phyloP scores from a whole-genome alignment of 2,329 filamentous ascomycete genomes.

The Mycosphaerelloides madeirae region DNA sequence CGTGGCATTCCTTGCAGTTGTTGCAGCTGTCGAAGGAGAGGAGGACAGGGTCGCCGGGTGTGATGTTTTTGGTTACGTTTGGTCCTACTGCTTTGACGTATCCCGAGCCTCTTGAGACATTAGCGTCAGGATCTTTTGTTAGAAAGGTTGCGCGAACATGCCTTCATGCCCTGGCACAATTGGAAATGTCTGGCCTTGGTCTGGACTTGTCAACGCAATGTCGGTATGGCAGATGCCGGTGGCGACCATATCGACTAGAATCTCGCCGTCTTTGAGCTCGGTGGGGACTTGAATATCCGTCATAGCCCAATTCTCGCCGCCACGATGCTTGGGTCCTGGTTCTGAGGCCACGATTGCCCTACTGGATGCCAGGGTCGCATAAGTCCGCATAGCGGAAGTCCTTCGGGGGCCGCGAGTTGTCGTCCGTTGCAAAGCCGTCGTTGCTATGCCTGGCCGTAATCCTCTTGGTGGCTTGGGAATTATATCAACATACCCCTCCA shows the following conservation, averaged over 20 bases:
- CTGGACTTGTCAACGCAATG: constrained; percentile 15
- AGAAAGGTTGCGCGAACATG: constrained; percentile 2
- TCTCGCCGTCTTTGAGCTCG: constrained; percentile 18
- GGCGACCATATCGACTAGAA: constrained; percentile 26
- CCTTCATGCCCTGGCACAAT: constrained; percentile 24
- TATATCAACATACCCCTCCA: no score
- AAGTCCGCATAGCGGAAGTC: constrained; percentile 1
- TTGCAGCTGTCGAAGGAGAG: constrained; percentile 22
- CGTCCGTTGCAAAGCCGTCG: no score
- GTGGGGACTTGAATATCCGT: constrained; percentile 17
- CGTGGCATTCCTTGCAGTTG: constrained; percentile 17
- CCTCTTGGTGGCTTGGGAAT: no score
- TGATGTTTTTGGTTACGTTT: constrained; percentile 26
- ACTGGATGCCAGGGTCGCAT: constrained; percentile 11
- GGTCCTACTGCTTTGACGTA: constrained; percentile 42
- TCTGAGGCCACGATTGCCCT: constrained; percentile 18
- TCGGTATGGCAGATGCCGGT: constrained; percentile 28
- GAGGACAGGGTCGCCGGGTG: constrained; percentile 22
- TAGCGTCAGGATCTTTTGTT: background rate
- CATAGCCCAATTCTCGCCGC: constrained; percentile 17
- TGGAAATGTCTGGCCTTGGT: constrained; percentile 20
- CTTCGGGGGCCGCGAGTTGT: no score
- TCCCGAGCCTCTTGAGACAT: constrained; percentile 32
- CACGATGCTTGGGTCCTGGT: constrained; percentile 10
- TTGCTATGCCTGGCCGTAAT: no score